phyloP scores from a whole-genome alignment of 192 early-diverging fungal genomes.

The Backusella circina region DNA sequence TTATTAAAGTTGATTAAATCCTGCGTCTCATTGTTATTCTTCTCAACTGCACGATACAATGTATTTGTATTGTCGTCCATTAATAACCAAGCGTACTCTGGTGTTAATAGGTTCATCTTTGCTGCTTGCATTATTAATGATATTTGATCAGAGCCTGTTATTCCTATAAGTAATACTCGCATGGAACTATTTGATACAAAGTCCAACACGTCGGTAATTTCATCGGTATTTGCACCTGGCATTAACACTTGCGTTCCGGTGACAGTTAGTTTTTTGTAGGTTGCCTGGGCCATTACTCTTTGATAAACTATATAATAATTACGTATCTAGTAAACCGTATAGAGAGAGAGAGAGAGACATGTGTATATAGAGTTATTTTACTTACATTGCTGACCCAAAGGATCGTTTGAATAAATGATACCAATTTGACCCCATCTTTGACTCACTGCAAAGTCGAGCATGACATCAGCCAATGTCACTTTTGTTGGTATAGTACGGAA shows the following conservation, averaged over 20 bases:
- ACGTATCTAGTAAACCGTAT: not conserved
- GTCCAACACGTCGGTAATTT: constrained; percentile 23
- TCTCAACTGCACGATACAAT: constrained; percentile 10
- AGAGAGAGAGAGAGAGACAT: too few species aligned
- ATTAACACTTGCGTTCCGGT: constrained; percentile 27
- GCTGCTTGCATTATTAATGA: constrained; percentile 34
- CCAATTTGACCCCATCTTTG: constrained; percentile 39
- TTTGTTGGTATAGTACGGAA: constrained; percentile 47
- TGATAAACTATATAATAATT: not conserved
- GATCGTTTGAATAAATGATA: constrained; percentile 39
- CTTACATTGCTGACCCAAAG: constrained; percentile 43
- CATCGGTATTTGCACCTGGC: constrained; percentile 22
- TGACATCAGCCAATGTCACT: constrained; percentile 36
- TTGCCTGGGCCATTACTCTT: constrained; percentile 1
- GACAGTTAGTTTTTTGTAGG: constrained; percentile 24
- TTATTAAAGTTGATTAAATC: constrained; percentile 11
- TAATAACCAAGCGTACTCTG: constrained; percentile 36
- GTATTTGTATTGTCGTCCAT: constrained; percentile 28
- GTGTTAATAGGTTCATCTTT: constrained; percentile 24
- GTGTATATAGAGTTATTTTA: too few species aligned
- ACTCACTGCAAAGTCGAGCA: constrained; percentile 38
- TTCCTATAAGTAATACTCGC: constrained; percentile 36
- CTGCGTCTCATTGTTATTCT: not conserved
- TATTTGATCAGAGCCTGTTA: constrained; percentile 27
- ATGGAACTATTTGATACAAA: constrained; percentile 27